Base-by-base conservation (phyloP, 1,284 basidiomycete genomes). In the Ceratobasidium sp. region DNA sequence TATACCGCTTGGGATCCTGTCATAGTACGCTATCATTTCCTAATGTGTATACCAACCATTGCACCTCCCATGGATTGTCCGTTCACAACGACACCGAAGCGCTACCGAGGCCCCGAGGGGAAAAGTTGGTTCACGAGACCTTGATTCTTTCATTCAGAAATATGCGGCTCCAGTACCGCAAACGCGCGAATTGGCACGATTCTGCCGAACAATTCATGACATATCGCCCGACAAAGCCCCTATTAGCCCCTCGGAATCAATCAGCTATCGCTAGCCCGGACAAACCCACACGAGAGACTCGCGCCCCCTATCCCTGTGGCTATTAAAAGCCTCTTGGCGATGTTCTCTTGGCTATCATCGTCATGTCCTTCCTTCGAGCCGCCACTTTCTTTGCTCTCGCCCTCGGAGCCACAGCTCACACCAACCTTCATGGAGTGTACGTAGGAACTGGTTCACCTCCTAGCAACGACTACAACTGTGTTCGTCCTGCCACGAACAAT, bases 21-120 rank as follows among this genome's bases (percentile, higher is more conserved):
- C 30, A 28, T 57, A 46, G 72, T 70, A 62, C 45, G 55, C 53
- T 70, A 70, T 57, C 46, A 21, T 34, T 34, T 58, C 26, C n/a
- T 70, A 70, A 58, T 70, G 34, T 70, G 67, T 70, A 65, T 32
- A 46, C 30, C 30, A 26, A 12, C 23, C 2, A n/a, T 34, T 12
- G 26, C 28, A 23, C 59, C 32, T 61, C 26, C 32, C 46, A 61
- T 61, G 39, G 32, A 45, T 46, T n/a, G 26, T 30, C 10, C 14
- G 52, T 32, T 57, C 32, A 57, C 53, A n/a, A 34, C 30, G 4
- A 34, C 14, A 30, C 16, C 30, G 32, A 57, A n/a, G n/a, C 30
- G 4, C 18, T 4, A 30, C 16, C 30, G 32, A 57, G 30, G 5
- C 52, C 52, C 52, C 14, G 23, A 30, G 30, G 52, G 28, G 30